These are phyloP conservation scores for Phyllosticta citrichinensis DNA, from an alignment of 2,329 filamentous ascomycete species.

Conservation along the genomic window DNA sequence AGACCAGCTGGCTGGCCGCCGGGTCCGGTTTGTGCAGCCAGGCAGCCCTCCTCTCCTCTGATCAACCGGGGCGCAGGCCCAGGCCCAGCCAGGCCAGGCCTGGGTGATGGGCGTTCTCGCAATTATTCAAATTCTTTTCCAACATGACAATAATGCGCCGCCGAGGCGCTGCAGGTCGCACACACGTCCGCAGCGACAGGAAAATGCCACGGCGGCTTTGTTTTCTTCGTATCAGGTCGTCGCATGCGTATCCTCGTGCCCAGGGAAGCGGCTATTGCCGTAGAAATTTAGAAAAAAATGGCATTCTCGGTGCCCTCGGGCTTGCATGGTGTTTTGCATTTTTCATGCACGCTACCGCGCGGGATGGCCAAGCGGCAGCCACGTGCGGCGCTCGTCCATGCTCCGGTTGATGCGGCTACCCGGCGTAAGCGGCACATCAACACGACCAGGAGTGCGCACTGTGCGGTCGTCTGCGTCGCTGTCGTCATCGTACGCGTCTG, in stretches of 20 bases:
- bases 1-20: neutral
- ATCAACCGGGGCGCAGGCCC: no score
- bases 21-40: no score
- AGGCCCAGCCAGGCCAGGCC: neutral
- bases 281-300: neutral
- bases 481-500: slow-evolving; percentile 55
- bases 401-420: slow-evolving; percentile 52
- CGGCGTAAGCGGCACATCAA: slow-evolving; percentile 53
- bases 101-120: no score
- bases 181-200: neutral
- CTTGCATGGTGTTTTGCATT: neutral
- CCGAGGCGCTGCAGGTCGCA: neutral
- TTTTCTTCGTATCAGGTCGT: neutral
- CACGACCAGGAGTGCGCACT: slow-evolving; percentile 23
- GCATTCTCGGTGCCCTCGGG: neutral
- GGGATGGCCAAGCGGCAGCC: slow-evolving; percentile 36
- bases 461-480: slow-evolving; percentile 43
- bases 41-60: no score
- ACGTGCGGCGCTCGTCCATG: slow-evolving; percentile 52
- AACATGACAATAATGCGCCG: neutral
- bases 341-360: slow-evolving; percentile 1
- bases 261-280: neutral
- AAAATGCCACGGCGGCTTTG: neutral
- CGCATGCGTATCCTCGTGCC: neutral
- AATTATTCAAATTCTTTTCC: neutral